Base-by-base conservation (phyloP, 768 basidiomycete genomes). In the Psilocybe sp. region DNA sequence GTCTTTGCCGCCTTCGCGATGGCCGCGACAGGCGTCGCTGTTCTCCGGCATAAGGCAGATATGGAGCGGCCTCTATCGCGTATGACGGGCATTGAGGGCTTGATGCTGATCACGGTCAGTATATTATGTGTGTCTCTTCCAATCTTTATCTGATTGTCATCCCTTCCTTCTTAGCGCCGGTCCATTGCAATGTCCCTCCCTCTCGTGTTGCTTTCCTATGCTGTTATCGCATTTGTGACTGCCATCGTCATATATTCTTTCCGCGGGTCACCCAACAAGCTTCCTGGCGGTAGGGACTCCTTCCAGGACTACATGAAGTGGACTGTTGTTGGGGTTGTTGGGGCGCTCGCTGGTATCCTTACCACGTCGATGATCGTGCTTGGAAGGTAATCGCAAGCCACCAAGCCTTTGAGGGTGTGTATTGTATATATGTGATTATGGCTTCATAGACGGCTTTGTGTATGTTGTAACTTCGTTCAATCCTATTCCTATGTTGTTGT, bases 151-250 rank as follows among this genome's bases (percentile, higher is more conserved):
- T 40, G n/a, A 23, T 20, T 20, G 7, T 16, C 4, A 31, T 15
- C 23, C 11, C 35, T 39, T 45, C 16, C 5, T 44, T 32, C 53
- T 28, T 62, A 85, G 82, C 72, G 77, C 59, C 76, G 83, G 16
- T 82, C 80, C 50, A 68, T 90, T 19, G 66, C 87, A 34, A 71
- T 87, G 51, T 87, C 89, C 1, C 75, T 90, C 11, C 89, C 89
- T 1, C 69, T 88, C 16, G 86, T 89, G 20, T 83, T 89, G 55
- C 69, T 90, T 32, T 78, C 81, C 0, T 91, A 89, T 63, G 79
- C 85, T 1, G 74, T 89, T 53, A 73, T 82, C 1, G 84, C 79
- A 1, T 87, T 91, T 68, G 67, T 89, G 34, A 73, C 79, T 0
- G 87, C 78, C 0, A 73, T 89, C 20, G 76, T 81, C 0, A 51